Base-by-base conservation (phyloP, 257 asterid genomes). In the Mentha longifolia region DNA sequence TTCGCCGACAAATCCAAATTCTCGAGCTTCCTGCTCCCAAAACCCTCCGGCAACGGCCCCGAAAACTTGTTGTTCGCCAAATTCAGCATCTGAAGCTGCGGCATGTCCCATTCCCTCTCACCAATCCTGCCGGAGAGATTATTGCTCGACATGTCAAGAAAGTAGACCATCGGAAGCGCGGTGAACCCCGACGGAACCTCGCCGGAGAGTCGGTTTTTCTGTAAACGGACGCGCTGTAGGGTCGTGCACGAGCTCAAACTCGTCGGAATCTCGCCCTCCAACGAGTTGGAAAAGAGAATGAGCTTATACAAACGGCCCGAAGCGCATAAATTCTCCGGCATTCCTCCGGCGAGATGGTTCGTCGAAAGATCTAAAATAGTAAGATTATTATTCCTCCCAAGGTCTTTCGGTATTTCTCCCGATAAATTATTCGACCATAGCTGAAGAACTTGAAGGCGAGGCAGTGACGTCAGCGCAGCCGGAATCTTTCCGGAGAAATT, bases 301-400 rank as follows among this genome's bases (percentile, higher is more conserved):
- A 92, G 96, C 91, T 92, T 92, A 20, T 58, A 75, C 17, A 92
- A 77, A 31, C 59, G 74, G 10, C 86, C 81, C 0, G 93, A 84
- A 0, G 74, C 43, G 28, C 98, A 92, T 0, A 92, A 67, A 57
- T 30, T 81, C 61, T 79, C 83, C 0, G 98, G 97, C 33, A 92
- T 82, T 74, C 83, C 75, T 25, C 97, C 96, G 0, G 82, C 75
- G 76, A 92, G 91, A 22, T 80, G 81, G 58, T 92, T 92, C 16
- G 89, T 84, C 41, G 98, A 92, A 45, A 92, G 96, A 80, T 92
- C 98, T 14, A 92, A 72, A 10, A 87, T 65, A 7, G 97, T 81
- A 77, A 92, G 96, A 37, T 92, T 90, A 43, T 82, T 87, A 14
- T 49, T 19, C 51, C 43, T 83, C 6, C 98, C 98, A 10, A 90